Evolutionary conservation across 2,329 filamentous ascomycete genomes (phyloP).

Genomic region (Fusarium begoniae): DNA sequence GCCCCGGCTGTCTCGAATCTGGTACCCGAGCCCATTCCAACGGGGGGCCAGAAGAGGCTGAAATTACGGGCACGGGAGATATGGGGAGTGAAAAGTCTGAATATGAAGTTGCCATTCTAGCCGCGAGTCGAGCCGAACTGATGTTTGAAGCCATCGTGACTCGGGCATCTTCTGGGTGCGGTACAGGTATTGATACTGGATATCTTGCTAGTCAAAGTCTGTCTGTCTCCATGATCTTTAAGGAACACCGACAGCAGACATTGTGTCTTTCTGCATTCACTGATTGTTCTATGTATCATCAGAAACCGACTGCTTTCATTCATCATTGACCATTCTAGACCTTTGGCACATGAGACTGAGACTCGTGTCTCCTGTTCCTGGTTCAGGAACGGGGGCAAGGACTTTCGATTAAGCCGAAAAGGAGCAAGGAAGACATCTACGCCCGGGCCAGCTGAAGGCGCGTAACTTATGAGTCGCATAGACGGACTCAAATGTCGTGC

Average conservation of each 20-base stretch:
- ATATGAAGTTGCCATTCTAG: neutral
- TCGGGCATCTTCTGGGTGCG: conserved; percentile 19
- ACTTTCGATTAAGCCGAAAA: conserved; percentile 21
- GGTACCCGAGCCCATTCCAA: conserved; percentile 38
- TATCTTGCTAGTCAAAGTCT: neutral
- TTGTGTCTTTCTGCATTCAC: neutral
- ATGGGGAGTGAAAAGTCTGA: conserved; percentile 3
- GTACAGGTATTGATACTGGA: conserved; percentile 1
- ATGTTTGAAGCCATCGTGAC: conserved; percentile 13
- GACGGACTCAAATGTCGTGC: conserved; percentile 24
- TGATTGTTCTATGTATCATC: neutral
- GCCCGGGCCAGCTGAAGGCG: conserved; percentile 15
- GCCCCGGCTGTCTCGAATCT: conserved; percentile 35
- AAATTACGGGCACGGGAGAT: conserved; percentile 10
- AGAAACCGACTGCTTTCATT: conserved; percentile 1
- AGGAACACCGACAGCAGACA: neutral
- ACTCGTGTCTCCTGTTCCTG: conserved; percentile 16
- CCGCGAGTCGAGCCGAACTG: conserved; percentile 16
- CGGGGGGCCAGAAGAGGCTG: conserved; percentile 21
- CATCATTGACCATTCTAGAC: conserved; percentile 1
- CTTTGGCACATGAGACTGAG: conserved; percentile 21
- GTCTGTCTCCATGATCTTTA: neutral
- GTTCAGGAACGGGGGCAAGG: conserved; percentile 6
- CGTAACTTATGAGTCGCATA: conserved; percentile 9
- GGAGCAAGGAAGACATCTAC: conserved; percentile 11